Conservation (phyloP, 306 rosid species). For the Sophora flavescens region DNA sequence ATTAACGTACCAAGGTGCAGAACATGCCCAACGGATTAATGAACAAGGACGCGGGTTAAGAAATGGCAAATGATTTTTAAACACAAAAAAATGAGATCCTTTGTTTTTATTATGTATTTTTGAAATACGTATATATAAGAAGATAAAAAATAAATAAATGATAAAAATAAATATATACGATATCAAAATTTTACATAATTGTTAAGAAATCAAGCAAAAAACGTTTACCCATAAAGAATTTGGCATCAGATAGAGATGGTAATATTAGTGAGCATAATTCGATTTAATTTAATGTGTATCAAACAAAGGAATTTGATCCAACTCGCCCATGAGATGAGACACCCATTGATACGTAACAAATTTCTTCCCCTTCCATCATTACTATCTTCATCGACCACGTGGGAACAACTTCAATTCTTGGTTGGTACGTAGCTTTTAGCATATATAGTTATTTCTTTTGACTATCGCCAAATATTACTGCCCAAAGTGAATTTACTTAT, state of each 20-base stretch:
- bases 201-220: too few relatives aligned
- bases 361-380: not conserved
- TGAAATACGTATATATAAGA: too few relatives aligned
- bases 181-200: too few relatives aligned
- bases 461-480: not conserved
- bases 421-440: not conserved
- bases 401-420: constrained; percentile 10
- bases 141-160: too few relatives aligned
- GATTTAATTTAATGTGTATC: not conserved
- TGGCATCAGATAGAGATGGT: not conserved
- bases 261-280: constrained; percentile 4
- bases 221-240: not conserved
- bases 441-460: not conserved
- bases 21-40: constrained; percentile 31
- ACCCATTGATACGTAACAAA: not conserved
- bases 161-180: too few relatives aligned
- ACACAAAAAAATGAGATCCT: too few relatives aligned
- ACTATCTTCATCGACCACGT: constrained; percentile 24
- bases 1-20: not conserved
- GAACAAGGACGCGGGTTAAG: constrained; percentile 37
- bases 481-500: too few relatives aligned
- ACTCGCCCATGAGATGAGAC: not conserved
- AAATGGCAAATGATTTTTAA: too few relatives aligned
- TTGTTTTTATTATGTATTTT: too few relatives aligned
- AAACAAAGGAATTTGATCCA: not conserved